Conservation (phyloP, 352 stramenopile genomes). For the Phytophthora pinifolia region DNA sequence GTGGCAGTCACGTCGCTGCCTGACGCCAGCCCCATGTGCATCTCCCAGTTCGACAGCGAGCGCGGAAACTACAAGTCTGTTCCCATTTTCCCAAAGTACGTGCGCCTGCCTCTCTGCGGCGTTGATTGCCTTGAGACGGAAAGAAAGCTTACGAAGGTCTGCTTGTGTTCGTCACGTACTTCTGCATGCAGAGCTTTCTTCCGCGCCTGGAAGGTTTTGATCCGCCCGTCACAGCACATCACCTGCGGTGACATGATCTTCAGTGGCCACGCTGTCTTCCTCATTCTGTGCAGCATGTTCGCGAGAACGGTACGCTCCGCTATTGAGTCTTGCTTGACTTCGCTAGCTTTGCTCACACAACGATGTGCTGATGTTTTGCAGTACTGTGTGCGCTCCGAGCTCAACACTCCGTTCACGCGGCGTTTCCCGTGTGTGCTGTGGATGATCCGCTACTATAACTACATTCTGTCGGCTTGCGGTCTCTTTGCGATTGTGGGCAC, state of each 20-base stretch:
- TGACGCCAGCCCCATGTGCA: conserved; percentile 85
- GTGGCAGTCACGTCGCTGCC: conserved; percentile 86
- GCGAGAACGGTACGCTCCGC: conserved; percentile 59
- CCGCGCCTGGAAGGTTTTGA: conserved; percentile 82
- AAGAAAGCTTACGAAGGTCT: neutral
- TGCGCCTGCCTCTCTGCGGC: neutral
- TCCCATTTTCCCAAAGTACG: conserved; percentile 88
- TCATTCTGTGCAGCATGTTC: conserved; percentile 83
- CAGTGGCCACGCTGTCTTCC: conserved; percentile 84
- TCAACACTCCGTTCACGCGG: conserved; percentile 87
- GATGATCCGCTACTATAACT: conserved; percentile 83
- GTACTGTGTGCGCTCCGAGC: conserved; percentile 77
- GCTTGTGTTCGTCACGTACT: neutral
- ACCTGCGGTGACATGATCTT: conserved; percentile 91
- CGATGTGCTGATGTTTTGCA: conserved; percentile 25
- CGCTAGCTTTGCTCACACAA: conserved; percentile 4
- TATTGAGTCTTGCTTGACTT: neutral
- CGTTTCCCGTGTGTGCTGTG: conserved; percentile 70
- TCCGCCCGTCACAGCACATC: conserved; percentile 83
- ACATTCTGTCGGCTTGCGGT: conserved; percentile 56
- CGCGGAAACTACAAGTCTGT: conserved; percentile 78
- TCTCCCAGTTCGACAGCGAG: conserved; percentile 75
- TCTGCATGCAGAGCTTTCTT: conserved; percentile 56
- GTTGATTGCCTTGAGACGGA: no score
- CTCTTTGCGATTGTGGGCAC: conserved; percentile 87